Conservation (phyloP, 75 land plant genomes). For the Picea sitchensis region DNA sequence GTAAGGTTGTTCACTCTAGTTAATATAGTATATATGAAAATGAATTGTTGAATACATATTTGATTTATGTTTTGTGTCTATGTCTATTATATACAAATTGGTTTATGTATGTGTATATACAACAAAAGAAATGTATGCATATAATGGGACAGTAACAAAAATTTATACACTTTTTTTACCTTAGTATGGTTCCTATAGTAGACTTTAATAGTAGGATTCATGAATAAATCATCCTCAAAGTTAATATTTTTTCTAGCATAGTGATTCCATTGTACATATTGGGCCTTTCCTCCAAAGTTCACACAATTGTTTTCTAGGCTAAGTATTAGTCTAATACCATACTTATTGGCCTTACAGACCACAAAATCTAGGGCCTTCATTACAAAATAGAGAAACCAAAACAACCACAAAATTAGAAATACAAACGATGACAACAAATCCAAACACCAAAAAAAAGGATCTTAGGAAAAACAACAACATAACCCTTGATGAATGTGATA, state of each 20-base stretch:
- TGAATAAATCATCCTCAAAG: not conserved
- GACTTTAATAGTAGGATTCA: too few relatives aligned
- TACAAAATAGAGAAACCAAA: not conserved
- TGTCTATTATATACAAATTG: too few relatives aligned
- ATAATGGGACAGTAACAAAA: too few relatives aligned
- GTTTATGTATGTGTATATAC: too few relatives aligned
- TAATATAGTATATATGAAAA: conserved; percentile 30
- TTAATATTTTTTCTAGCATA: not conserved
- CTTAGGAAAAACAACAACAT: too few relatives aligned
- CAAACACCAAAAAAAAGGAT: too few relatives aligned
- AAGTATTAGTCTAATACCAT: conserved; percentile 42
- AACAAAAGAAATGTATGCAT: too few relatives aligned
- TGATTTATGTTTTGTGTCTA: too few relatives aligned
- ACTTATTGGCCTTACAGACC: conserved; percentile 39
- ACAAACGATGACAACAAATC: too few relatives aligned
- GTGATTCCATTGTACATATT: conserved; percentile 63
- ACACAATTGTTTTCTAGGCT: conserved; percentile 49
- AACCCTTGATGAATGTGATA: too few relatives aligned
- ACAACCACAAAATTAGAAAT: too few relatives aligned
- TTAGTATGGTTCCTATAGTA: conserved; percentile 8
- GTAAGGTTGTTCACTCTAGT: conserved; percentile 30
- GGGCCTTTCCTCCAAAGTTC: not conserved
- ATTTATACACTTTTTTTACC: not conserved
- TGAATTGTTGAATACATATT: not conserved
- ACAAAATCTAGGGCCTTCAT: conserved; percentile 50